phyloP scores from a whole-genome alignment of 306 rosid genomes.

The Senna tora region DNA sequence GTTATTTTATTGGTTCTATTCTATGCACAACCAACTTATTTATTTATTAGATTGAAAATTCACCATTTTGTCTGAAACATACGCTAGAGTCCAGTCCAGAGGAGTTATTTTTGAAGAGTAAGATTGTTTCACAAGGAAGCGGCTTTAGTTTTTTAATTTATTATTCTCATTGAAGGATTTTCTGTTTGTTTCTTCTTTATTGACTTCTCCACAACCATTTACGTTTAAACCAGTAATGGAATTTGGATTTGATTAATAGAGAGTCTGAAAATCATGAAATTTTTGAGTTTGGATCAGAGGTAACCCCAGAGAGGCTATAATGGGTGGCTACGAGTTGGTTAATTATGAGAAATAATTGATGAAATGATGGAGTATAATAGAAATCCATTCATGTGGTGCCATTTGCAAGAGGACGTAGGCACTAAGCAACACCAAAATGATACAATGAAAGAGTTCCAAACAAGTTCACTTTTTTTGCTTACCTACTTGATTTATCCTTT shows the following conservation, averaged over 20 bases:
- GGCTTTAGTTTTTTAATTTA: constrained; percentile 15
- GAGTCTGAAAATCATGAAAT: too few relatives aligned
- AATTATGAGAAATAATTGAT: constrained; percentile 4
- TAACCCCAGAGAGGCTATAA: too few relatives aligned
- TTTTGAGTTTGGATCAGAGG: too few relatives aligned
- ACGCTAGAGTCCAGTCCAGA: constrained; percentile 28
- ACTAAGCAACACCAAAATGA: constrained; percentile 42
- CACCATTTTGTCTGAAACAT: constrained; percentile 21
- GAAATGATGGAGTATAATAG: constrained; percentile 2
- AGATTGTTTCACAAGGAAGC: constrained; percentile 24
- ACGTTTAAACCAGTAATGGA: too few relatives aligned
- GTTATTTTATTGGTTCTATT: constrained; percentile 19
- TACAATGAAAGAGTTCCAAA: constrained; percentile 52
- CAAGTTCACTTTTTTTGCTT: not conserved
- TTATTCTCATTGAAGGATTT: not conserved
- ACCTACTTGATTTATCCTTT: constrained; percentile 35
- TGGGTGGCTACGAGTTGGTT: too few relatives aligned
- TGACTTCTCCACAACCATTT: too few relatives aligned
- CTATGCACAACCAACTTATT: not conserved
- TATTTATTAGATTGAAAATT: not conserved
- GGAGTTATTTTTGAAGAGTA: constrained; percentile 2
- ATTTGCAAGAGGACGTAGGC: constrained; percentile 42
- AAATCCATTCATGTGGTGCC: constrained; percentile 44
- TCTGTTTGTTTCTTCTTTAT: not conserved
- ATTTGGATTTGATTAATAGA: too few relatives aligned